Conservation (phyloP, 108 stramenopile species). For the Discostella stelligeroides region DNA sequence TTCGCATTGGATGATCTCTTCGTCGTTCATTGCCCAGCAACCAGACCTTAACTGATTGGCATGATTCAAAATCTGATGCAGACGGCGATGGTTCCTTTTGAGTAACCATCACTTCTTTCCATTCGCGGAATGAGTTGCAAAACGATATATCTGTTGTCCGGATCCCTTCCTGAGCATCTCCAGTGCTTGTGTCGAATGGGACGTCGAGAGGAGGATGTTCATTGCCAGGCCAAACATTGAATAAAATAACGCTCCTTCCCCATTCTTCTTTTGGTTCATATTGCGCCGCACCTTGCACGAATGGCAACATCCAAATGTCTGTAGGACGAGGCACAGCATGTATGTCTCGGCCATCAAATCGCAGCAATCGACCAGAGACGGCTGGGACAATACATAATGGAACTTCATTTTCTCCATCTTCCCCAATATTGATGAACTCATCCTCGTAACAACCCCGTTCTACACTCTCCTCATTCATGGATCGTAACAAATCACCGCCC, state of each 20-base stretch:
- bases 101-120: conserved; percentile 18
- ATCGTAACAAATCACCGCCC: conserved; percentile 62
- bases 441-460: not conserved
- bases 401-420: conserved; percentile 28
- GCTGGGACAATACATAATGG: conserved; percentile 65
- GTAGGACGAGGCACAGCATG: conserved; percentile 80
- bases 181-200: conserved; percentile 35
- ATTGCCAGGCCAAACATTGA: conserved; percentile 71
- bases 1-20: conserved; percentile 57
- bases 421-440: no score
- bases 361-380: conserved; percentile 64
- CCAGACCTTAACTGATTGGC: conserved; percentile 70
- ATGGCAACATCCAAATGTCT: conserved; percentile 73
- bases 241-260: conserved; percentile 77
- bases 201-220: conserved; percentile 66
- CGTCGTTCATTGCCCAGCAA: conserved; percentile 67
- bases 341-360: conserved; percentile 69
- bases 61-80: conserved; percentile 16
- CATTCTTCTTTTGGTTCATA: conserved; percentile 57
- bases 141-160: conserved; percentile 3
- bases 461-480: not conserved
- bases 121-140: conserved; percentile 34
- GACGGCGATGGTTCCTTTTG: not conserved
- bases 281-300: conserved; percentile 53
- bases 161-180: conserved; percentile 6